These are phyloP conservation scores for Penicillium expansum DNA, from an alignment of 2,329 filamentous ascomycete species.

Conservation along the genomic window DNA sequence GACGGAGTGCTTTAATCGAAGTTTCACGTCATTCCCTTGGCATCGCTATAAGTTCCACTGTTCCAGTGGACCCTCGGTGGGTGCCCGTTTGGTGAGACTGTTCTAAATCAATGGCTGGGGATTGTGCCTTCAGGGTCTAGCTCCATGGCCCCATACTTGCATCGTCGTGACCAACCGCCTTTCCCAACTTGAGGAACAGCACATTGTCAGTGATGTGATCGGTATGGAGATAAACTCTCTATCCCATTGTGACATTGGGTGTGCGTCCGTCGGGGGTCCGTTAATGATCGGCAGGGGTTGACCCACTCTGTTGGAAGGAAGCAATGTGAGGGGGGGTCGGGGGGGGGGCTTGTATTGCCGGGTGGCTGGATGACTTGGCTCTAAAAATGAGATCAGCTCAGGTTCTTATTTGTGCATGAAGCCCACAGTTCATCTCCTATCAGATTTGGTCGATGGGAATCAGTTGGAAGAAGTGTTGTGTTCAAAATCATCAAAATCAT, in stretches of 20 bases:
- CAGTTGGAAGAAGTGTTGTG: not conserved
- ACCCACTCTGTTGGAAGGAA: conserved; percentile 13
- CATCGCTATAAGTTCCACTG: not conserved
- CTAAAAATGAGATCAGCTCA: not conserved
- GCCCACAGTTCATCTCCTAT: not conserved
- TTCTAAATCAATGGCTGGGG: not conserved
- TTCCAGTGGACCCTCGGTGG: conserved; percentile 1
- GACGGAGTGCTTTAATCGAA: not conserved
- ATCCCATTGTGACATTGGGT: conserved; percentile 6
- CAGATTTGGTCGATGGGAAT: not conserved
- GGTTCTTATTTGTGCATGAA: not conserved
- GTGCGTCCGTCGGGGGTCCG: conserved; percentile 5
- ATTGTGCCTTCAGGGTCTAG: not conserved
- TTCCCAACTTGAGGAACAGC: too few species aligned
- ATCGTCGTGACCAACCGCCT: not conserved
- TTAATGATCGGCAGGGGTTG: conserved; percentile 20
- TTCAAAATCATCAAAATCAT: too few species aligned
- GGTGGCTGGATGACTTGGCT: not conserved
- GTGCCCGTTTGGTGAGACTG: not conserved
- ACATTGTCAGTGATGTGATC: conserved; percentile 17
- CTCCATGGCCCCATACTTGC: not conserved
- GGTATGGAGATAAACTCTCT: conserved; percentile 12
- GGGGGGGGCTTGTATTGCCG: not conserved
- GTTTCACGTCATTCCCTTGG: conserved; percentile 5
- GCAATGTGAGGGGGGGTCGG: conserved; percentile 3